A percentile compares a stretch with the other conserved stretches of the same genome.
Conservation (phyloP, 2,329 filamentous ascomycete genomes). For the Lecanosticta acicola region DNA sequence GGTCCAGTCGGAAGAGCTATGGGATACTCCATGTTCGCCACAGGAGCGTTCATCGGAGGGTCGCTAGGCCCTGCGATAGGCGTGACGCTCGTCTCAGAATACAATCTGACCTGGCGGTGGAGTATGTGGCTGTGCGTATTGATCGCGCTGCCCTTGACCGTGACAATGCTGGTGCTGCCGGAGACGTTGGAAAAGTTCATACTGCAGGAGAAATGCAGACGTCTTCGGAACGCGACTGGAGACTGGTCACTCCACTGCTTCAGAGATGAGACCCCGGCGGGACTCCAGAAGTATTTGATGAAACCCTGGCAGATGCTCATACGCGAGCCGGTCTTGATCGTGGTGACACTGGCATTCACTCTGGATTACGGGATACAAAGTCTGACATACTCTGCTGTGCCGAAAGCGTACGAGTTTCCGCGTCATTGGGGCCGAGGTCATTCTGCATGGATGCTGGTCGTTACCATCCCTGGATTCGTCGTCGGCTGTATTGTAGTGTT, state of each 20-base stretch:
- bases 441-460: slow-evolving; percentile 4
- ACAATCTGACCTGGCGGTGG: slow-evolving; percentile 20
- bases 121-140: slow-evolving; percentile 8
- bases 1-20: slow-evolving; percentile 12
- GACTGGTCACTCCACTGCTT: slow-evolving; percentile 15
- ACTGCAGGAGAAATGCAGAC: slow-evolving; percentile 5
- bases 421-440: slow-evolving; percentile 2
- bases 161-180: slow-evolving; percentile 1
- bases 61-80: slow-evolving; percentile 10
- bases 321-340: slow-evolving; percentile 12
- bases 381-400: slow-evolving; percentile 23
- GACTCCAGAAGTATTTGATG: slow-evolving; percentile 7
- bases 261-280: slow-evolving; percentile 6
- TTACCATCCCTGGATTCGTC: slow-evolving; percentile 9
- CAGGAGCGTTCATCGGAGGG: slow-evolving; percentile 14
- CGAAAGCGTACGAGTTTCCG: slow-evolving; percentile 5
- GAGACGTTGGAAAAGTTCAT: slow-evolving; percentile 17
- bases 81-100: slow-evolving; percentile 11
- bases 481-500: slow-evolving; percentile 5
- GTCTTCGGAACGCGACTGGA: slow-evolving; percentile 15
- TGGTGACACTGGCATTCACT: slow-evolving; percentile 22
- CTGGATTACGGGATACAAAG: slow-evolving; percentile 34
- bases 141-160: slow-evolving; percentile 3
- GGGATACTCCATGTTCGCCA: slow-evolving; percentile 12
- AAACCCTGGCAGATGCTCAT: slow-evolving; percentile 15